Conservation (phyloP, 257 asterid species). For the Solanum rostratum region DNA sequence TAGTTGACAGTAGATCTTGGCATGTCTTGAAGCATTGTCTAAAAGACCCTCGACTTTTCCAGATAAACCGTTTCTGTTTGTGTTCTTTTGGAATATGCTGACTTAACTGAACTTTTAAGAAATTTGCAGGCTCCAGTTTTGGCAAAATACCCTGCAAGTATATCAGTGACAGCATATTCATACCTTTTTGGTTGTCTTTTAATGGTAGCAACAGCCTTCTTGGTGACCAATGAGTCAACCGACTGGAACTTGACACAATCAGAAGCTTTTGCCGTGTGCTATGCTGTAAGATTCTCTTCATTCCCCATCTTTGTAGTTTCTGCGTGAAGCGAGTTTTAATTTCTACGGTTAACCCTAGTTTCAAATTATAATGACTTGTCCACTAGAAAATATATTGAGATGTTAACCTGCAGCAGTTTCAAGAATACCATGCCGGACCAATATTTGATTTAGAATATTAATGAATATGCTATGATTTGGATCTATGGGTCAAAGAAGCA, state of each 20-base stretch:
- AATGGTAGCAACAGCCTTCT: conserved; percentile 58
- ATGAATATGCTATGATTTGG: neutral
- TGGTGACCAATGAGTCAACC: conserved; percentile 40
- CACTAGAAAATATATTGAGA: neutral
- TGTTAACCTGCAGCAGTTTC: neutral
- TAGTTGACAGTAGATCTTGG: neutral
- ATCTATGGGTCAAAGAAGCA: neutral
- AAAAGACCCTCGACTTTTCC: neutral
- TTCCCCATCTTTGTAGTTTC: neutral
- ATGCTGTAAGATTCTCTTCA: conserved; percentile 62
- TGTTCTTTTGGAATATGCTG: neutral
- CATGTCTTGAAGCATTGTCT: neutral
- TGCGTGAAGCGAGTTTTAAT: neutral
- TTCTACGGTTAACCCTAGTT: neutral
- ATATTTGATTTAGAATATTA: neutral
- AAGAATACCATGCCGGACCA: neutral
- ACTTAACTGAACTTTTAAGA: neutral
- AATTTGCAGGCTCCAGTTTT: conserved; percentile 77
- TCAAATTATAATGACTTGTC: neutral
- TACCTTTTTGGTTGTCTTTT: conserved; percentile 66
- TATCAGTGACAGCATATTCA: conserved; percentile 89
- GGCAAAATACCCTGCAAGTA: conserved; percentile 86
- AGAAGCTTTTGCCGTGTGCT: conserved; percentile 70
- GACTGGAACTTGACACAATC: conserved; percentile 72
- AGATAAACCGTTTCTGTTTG: neutral